Evolutionary conservation across 2,329 filamentous ascomycete genomes (phyloP).

Genomic region (Beauveria rudraprayagi): DNA sequence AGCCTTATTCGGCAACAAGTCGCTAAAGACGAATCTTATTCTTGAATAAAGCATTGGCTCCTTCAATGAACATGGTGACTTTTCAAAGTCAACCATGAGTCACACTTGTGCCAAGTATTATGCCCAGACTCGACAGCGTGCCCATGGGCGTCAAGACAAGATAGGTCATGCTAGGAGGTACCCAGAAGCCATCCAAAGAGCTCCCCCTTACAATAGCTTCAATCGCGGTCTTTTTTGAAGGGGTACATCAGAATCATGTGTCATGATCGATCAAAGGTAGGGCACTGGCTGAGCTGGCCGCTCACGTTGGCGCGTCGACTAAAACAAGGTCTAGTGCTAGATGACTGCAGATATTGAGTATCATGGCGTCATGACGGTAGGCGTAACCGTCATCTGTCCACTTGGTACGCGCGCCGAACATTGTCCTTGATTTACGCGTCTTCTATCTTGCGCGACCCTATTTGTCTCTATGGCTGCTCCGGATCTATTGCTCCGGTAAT

Average conservation of each 20-base stretch:
- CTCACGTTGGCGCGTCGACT: not conserved
- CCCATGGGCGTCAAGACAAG: not conserved
- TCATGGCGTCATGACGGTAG: not conserved
- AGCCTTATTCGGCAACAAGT: too few relatives aligned
- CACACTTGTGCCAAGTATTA: slow-evolving; percentile 21
- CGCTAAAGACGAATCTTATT: not conserved
- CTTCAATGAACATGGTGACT: slow-evolving; percentile 16
- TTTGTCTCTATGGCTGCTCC: not conserved
- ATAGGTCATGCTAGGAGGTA: not conserved
- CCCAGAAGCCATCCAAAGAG: not conserved
- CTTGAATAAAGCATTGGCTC: not conserved
- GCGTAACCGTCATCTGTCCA: slow-evolving; percentile 13
- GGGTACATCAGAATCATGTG: slow-evolving; percentile 14
- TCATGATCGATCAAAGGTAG: slow-evolving; percentile 3
- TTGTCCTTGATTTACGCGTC: not conserved
- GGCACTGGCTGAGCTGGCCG: not conserved
- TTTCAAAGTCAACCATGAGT: slow-evolving; percentile 20
- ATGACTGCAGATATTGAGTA: not conserved
- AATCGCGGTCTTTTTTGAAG: slow-evolving; percentile 17
- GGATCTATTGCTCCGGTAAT: too few relatives aligned
- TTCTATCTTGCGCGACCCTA: not conserved
- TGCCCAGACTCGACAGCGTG: slow-evolving; percentile 19
- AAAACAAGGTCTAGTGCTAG: not conserved
- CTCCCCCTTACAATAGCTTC: slow-evolving; percentile 14
- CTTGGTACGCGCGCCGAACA: slow-evolving; percentile 8